These are phyloP conservation scores for Colletotrichum ledebouriae DNA, from an alignment of 2,329 filamentous ascomycete genomes.

Conservation along the genomic window DNA sequence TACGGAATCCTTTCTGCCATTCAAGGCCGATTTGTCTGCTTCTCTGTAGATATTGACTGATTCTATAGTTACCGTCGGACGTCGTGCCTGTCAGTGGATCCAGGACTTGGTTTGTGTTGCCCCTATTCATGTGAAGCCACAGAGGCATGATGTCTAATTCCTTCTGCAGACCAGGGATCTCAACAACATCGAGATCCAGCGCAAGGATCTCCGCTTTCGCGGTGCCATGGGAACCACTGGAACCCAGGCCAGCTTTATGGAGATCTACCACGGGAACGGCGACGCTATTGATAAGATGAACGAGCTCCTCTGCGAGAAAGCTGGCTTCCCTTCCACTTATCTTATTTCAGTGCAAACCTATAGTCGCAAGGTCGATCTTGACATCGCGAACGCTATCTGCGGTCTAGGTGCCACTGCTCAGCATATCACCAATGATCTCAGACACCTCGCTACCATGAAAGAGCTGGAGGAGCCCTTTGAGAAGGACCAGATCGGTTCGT, in stretches of 20 bases:
- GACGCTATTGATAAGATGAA: constrained; percentile 68
- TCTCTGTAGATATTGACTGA: neutral
- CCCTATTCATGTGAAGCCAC: neutral
- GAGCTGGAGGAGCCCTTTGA: constrained; percentile 87
- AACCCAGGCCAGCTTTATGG: constrained; percentile 83
- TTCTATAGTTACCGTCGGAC: constrained; percentile 13
- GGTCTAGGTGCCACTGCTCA: constrained; percentile 82
- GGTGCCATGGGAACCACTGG: constrained; percentile 78
- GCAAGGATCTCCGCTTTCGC: constrained; percentile 79
- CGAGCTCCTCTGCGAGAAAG: constrained; percentile 66
- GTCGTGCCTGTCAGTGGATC: constrained; percentile 17
- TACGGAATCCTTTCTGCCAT: constrained; percentile 55
- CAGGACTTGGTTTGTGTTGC: constrained; percentile 10
- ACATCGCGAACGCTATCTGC: constrained; percentile 83
- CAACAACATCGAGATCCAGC: constrained; percentile 76
- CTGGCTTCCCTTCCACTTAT: constrained; percentile 70
- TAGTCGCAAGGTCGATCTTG: constrained; percentile 80
- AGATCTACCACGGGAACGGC: constrained; percentile 63
- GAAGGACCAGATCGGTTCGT: constrained; percentile 76
- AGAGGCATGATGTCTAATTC: constrained; percentile 39
- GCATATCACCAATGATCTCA: constrained; percentile 80
- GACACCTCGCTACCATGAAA: constrained; percentile 81
- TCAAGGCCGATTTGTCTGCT: too few relatives aligned
- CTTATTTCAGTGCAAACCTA: constrained; percentile 74
- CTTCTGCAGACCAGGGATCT: constrained; percentile 69